phyloP scores from a whole-genome alignment of 805 yeast species.

The Clavispora carvajalis region DNA sequence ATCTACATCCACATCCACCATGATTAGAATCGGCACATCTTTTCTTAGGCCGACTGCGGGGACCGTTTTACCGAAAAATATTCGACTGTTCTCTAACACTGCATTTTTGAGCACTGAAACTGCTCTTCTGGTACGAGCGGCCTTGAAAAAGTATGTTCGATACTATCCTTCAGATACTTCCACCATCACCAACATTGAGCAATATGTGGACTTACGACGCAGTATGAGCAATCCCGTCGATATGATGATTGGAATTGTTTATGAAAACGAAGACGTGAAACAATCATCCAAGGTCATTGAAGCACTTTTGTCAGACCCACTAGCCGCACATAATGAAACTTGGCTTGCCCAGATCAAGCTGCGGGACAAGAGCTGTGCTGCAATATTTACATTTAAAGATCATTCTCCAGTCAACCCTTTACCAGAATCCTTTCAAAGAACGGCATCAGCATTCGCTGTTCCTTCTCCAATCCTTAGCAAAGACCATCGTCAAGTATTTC shows the following conservation, averaged over 20 bases:
- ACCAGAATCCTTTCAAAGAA: constrained; percentile 7
- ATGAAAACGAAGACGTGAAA: constrained; percentile 20
- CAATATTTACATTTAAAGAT: neutral
- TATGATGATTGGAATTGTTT: constrained; percentile 30
- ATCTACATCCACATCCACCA: neutral
- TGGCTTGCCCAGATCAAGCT: constrained; percentile 26
- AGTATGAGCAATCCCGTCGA: constrained; percentile 7
- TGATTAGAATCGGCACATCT: neutral
- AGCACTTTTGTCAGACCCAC: constrained; percentile 36
- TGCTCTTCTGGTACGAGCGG: constrained; percentile 6
- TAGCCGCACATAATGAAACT: constrained; percentile 24
- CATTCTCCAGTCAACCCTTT: constrained; percentile 2
- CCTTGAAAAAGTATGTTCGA: constrained; percentile 13
- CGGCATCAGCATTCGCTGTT: constrained; percentile 9
- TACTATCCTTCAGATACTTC: constrained; percentile 18
- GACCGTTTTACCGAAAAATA: no score
- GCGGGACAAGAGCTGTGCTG: constrained; percentile 12
- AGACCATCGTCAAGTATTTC: constrained; percentile 20
- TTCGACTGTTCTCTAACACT: neutral
- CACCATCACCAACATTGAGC: constrained; percentile 16
- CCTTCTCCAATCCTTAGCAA: constrained; percentile 30
- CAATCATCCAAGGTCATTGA: constrained; percentile 29
- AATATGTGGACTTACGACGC: constrained; percentile 8
- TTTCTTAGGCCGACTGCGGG: no score
- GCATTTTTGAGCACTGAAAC: neutral